Conservation (phyloP, 768 basidiomycete species). For the Leccinum rimulosum region DNA sequence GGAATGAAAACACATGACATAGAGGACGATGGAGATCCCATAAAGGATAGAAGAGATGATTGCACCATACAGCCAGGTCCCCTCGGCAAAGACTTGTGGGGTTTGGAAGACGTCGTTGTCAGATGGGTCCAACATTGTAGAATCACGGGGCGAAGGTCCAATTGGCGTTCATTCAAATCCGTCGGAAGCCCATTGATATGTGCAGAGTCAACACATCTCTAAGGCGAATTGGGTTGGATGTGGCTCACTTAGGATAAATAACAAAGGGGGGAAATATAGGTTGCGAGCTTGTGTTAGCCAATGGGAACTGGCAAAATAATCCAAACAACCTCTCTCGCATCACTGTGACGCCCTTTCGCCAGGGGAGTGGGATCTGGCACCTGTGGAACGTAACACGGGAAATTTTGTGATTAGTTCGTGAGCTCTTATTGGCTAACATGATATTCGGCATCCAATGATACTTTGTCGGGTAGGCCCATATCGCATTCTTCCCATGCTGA, state of each 20-base stretch:
- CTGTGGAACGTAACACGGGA: not conserved
- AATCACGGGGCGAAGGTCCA: not conserved
- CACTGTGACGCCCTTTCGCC: not conserved
- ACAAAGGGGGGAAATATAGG: not conserved
- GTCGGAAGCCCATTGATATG: not conserved
- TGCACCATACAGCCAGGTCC: constrained; percentile 32
- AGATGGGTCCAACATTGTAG: constrained; percentile 14
- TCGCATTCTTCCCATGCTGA: too few relatives aligned
- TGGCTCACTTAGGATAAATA: not conserved
- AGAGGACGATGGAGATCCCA: constrained; percentile 28
- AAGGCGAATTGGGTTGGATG: not conserved
- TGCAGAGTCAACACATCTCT: not conserved
- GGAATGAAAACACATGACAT: constrained; percentile 26
- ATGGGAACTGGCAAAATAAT: not conserved
- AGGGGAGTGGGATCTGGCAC: not conserved
- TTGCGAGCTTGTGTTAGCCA: not conserved
- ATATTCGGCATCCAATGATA: not conserved
- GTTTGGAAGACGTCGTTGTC: constrained; percentile 9
- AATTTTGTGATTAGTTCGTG: not conserved
- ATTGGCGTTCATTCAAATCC: not conserved
- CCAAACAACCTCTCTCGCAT: not conserved
- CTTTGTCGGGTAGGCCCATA: not conserved
- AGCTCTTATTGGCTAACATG: too few relatives aligned
- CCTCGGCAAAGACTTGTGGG: constrained; percentile 20
- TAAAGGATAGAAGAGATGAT: constrained; percentile 28